Percentiles rank a stretch among this genome's conserved stretches.
These are phyloP conservation scores for Bondarzewia mesenterica DNA, from an alignment of 1,284 basidiomycete genomes.

Conservation along the genomic window DNA sequence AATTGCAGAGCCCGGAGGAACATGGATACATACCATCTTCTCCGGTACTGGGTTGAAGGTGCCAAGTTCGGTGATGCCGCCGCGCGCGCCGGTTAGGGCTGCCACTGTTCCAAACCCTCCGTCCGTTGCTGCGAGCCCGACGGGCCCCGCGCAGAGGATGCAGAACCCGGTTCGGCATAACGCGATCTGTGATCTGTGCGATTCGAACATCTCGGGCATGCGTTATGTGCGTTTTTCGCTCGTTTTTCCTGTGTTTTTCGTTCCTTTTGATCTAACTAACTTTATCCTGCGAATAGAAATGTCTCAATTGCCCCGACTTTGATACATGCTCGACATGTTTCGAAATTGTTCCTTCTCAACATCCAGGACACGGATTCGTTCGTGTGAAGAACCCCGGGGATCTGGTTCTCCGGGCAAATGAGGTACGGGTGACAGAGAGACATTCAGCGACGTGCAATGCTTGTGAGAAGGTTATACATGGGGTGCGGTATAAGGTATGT, in stretches of 20 bases:
- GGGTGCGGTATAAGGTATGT: conserved; percentile 54
- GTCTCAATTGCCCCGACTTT: conserved; percentile 67
- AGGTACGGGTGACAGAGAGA: not conserved
- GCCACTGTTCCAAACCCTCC: conserved; percentile 1
- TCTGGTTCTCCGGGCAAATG: conserved; percentile 37
- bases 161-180: conserved; percentile 33
- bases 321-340: conserved; percentile 72
- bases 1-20: conserved; percentile 52
- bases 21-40: conserved; percentile 55
- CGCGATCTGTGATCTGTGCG: conserved; percentile 70
- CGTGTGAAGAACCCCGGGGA: conserved; percentile 51
- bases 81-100: not conserved
- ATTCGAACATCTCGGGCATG: conserved; percentile 56
- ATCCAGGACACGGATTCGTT: conserved; percentile 74
- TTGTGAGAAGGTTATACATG: conserved; percentile 51
- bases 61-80: not conserved
- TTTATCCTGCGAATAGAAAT: conserved; percentile 45
- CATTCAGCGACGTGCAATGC: conserved; percentile 24
- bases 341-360: conserved; percentile 56
- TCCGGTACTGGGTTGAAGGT: conserved; percentile 27
- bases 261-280: conserved; percentile 4
- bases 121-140: conserved; percentile 1
- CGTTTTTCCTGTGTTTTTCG: not conserved
- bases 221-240: conserved; percentile 56
- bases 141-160: conserved; percentile 3